phyloP scores from a whole-genome alignment of 1,284 basidiomycete genomes.

The Cryptococcus sp. region DNA sequence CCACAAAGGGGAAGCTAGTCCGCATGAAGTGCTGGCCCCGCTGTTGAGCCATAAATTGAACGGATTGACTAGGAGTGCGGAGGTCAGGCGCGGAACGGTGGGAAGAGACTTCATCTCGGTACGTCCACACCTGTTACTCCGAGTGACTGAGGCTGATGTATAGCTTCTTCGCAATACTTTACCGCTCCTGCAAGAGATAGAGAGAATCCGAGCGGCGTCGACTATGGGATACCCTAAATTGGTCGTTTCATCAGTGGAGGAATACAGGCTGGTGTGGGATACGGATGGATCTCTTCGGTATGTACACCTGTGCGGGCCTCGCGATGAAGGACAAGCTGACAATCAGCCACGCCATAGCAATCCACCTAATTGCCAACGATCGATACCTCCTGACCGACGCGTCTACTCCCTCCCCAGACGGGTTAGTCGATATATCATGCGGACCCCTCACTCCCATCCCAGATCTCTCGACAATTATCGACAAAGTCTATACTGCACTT shows the following conservation, averaged over 20 bases:
- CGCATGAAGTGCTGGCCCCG: conserved; percentile 31
- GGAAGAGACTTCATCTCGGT: conserved; percentile 29
- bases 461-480: conserved; percentile 10
- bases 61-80: conserved; percentile 17
- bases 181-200: conserved; percentile 27
- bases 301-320: background rate
- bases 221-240: conserved; percentile 13
- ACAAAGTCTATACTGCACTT: conserved; percentile 17
- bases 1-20: conserved; percentile 14
- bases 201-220: conserved; percentile 8
- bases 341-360: conserved; percentile 21
- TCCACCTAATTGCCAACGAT: conserved; percentile 7
- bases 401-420: conserved; percentile 2
- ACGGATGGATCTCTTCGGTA: conserved; percentile 11
- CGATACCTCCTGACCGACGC: conserved; percentile 30
- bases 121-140: conserved; percentile 1
- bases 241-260: conserved; percentile 18
- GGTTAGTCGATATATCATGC: conserved; percentile 15
- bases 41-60: conserved; percentile 39
- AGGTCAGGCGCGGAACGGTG: conserved; percentile 8
- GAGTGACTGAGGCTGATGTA: background rate
- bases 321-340: background rate
- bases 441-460: conserved; percentile 24
- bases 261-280: conserved; percentile 34
- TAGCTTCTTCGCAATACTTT: conserved; percentile 31